These are phyloP conservation scores for Cladosporium phlei DNA, from an alignment of 2,329 filamentous ascomycete species.

Conservation along the genomic window DNA sequence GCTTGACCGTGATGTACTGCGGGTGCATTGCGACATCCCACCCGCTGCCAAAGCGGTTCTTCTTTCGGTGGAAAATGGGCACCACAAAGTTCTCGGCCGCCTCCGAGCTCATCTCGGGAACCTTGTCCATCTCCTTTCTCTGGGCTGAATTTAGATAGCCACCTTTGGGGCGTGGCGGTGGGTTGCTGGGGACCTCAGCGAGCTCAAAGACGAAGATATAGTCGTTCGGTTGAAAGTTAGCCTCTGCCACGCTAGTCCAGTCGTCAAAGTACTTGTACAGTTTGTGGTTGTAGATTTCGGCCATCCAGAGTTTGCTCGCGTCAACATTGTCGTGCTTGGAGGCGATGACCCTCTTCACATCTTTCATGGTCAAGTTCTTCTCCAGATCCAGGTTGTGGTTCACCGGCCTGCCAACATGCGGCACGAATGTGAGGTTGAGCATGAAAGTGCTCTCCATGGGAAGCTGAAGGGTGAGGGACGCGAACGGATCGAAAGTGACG, in stretches of 20 bases:
- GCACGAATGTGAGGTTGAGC: slow-evolving; percentile 70
- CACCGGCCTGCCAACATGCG: slow-evolving; percentile 66
- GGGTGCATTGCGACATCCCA: slow-evolving; percentile 24
- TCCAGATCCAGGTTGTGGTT: slow-evolving; percentile 73
- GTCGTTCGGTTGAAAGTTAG: slow-evolving; percentile 57
- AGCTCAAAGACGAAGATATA: slow-evolving; percentile 72
- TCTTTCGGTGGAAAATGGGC: slow-evolving; percentile 60
- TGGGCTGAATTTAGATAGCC: slow-evolving; percentile 42
- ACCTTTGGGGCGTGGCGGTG: slow-evolving; percentile 52
- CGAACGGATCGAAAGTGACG: slow-evolving; percentile 98
- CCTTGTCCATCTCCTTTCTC: slow-evolving; percentile 39
- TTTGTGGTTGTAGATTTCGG: slow-evolving; percentile 75
- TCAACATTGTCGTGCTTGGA: slow-evolving; percentile 49
- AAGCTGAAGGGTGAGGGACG: slow-evolving; percentile 83
- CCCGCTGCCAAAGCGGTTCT: slow-evolving; percentile 30
- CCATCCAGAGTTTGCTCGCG: slow-evolving; percentile 64
- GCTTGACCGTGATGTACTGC: slow-evolving; percentile 68
- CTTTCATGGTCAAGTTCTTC: slow-evolving; percentile 65
- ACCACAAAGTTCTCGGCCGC: slow-evolving; percentile 64
- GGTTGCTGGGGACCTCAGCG: slow-evolving; percentile 73
- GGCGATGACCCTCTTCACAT: slow-evolving; percentile 60
- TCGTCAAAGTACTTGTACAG: slow-evolving; percentile 87
- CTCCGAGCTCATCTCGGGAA: slow-evolving; percentile 54
- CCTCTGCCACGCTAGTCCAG: slow-evolving; percentile 61
- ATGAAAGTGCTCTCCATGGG: slow-evolving; percentile 81